These are phyloP conservation scores for Podaxis sp. DNA, from an alignment of 768 basidiomycete species.

Conservation along the genomic window DNA sequence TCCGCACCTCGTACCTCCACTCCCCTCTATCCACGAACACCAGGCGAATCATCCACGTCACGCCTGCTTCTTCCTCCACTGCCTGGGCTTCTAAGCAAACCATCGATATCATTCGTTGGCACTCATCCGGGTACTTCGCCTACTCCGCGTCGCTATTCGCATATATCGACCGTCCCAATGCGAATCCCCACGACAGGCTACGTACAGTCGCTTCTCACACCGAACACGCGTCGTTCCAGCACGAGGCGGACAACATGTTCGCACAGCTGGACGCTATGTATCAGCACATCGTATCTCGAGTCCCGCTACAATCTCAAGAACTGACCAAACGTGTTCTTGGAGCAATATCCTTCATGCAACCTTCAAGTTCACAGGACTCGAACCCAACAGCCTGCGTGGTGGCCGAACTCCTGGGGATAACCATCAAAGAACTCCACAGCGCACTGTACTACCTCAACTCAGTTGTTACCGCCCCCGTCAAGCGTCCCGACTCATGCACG, in stretches of 20 bases:
- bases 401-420: neutral
- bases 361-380: neutral
- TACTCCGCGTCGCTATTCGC: neutral
- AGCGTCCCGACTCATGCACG: neutral
- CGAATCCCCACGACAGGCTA: neutral
- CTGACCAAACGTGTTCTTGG: neutral
- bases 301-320: neutral
- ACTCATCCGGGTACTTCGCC: neutral
- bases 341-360: conserved; percentile 8
- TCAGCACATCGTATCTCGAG: neutral
- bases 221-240: neutral
- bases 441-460: neutral
- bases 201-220: neutral
- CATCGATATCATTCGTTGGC: neutral
- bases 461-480: neutral
- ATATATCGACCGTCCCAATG: neutral
- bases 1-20: neutral
- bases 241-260: neutral
- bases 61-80: neutral
- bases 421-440: neutral
- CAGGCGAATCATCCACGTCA: neutral
- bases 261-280: conserved; percentile 2
- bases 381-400: neutral
- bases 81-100: neutral
- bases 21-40: neutral